Base-by-base conservation (phyloP, 2,329 filamentous ascomycete genomes). In the Talaromyces funiculosus region DNA sequence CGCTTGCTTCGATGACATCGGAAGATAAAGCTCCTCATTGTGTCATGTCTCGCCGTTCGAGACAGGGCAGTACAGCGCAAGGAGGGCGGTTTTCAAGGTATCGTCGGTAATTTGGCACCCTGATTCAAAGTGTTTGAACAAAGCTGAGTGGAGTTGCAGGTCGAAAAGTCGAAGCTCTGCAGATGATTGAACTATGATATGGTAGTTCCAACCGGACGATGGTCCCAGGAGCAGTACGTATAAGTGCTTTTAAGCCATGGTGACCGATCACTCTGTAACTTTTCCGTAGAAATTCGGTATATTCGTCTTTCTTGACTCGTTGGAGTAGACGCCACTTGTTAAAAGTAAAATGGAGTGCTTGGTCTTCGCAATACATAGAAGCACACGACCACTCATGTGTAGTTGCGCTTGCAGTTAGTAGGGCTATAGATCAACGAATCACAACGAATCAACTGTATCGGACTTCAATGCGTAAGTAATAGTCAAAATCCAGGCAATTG, bases 1-100 rank as follows among this genome's bases (percentile, higher is more conserved):
- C 92, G 5, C 77, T 99, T 57, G 91, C 92, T 1, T 95, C 91
- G 3, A 95, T 97, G 90, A 85, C 88, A 38, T 89, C 88, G 1
- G 83, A 85, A 26, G 92, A 97, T 65, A 80, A 79, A 51, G 84
- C 84, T 58, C 90, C 94, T 0, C 78, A 85, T 35, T 94, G 89
- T 66, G 89, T 93, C 61, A 97, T 99, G 92, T 96, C 92, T 63
- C 87, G 94, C 56, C 87, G 81, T 67, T 80, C 72, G 49, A 80
- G 80, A 45, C 77, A 77, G 60, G 82, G 81, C 1, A 75, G 73
- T 31, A 78, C 84, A 51, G 82, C 82, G 20, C 81, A 78, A 64
- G 77, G 77, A 57, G 77, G 76, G 47, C 68, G 71, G 43, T 70
- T 66, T 58, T 71, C 68, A 40, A 71, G 68, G 57, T 62, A 59